Conservation (phyloP, 176 grass and related monocot genomes). For the Saccharum officinarum region DNA sequence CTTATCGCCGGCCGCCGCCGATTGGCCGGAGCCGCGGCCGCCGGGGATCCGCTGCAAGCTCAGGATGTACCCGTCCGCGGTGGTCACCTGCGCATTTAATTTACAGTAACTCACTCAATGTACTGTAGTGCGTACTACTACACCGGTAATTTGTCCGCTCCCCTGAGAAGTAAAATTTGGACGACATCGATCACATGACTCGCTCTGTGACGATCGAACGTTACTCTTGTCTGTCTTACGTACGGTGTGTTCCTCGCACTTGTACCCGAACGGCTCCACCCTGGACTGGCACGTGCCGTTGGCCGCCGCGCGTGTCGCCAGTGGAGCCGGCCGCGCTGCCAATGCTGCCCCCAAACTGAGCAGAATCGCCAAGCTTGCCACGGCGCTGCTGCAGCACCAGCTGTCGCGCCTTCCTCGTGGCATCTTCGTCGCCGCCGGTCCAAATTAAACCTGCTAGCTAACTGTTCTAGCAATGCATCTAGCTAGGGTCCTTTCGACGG, state of each 20-base stretch:
- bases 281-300: conserved; percentile 46
- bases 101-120: background rate
- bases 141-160: too few species aligned
- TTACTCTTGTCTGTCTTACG: background rate
- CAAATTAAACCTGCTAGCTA: background rate
- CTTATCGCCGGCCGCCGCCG: background rate
- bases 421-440: background rate
- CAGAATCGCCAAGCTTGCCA: background rate
- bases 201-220: background rate
- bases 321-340: conserved; percentile 10
- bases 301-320: background rate
- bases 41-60: conserved; percentile 52
- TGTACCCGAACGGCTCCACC: conserved; percentile 43
- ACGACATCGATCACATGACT: too few species aligned
- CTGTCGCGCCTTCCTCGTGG: background rate
- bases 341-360: background rate
- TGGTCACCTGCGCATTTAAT: conserved; percentile 43
- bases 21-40: background rate
- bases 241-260: conserved; percentile 51
- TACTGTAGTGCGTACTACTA: too few species aligned
- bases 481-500: background rate
- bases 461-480: background rate
- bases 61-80: conserved; percentile 58
- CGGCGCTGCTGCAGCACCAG: background rate
- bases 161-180: too few species aligned